Conservation (phyloP, 352 stramenopile genomes). For the Phytopythium helicoides region DNA sequence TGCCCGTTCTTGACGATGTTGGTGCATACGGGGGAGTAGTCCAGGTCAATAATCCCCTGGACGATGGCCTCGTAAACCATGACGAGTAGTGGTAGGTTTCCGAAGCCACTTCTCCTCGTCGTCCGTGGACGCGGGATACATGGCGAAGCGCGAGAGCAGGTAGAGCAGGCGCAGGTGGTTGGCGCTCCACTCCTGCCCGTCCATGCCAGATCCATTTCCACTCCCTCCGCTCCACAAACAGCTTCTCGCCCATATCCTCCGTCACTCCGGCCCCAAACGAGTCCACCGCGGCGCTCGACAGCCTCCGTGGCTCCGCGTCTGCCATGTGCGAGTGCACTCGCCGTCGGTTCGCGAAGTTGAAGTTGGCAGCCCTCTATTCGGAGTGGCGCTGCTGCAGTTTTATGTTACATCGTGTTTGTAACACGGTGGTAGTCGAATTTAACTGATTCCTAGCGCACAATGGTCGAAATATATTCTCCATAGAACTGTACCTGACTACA, state of each 20-base stretch:
- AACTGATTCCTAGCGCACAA: no score
- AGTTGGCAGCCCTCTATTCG: no score
- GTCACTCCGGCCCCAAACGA: neutral
- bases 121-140: conserved; percentile 81
- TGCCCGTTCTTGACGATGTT: conserved; percentile 92
- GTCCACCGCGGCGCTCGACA: neutral
- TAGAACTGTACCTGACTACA: no score
- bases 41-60: conserved; percentile 92
- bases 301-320: conserved; percentile 1
- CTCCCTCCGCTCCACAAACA: conserved; percentile 5
- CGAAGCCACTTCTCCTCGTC: conserved; percentile 95
- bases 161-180: conserved; percentile 97
- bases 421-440: no score
- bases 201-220: neutral
- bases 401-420: no score
- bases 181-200: conserved; percentile 32
- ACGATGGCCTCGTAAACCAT: conserved; percentile 97
- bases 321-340: neutral
- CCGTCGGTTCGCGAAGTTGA: no score
- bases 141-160: conserved; percentile 95
- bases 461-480: no score
- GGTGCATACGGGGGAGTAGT: conserved; percentile 95
- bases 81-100: conserved; percentile 94
- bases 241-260: neutral
- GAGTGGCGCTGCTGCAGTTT: no score